Evolutionary conservation across 2,329 filamentous ascomycete species (phyloP), one percentile per base, ranked within the genome.

Genomic region (Cordyceps javanica): DNA sequence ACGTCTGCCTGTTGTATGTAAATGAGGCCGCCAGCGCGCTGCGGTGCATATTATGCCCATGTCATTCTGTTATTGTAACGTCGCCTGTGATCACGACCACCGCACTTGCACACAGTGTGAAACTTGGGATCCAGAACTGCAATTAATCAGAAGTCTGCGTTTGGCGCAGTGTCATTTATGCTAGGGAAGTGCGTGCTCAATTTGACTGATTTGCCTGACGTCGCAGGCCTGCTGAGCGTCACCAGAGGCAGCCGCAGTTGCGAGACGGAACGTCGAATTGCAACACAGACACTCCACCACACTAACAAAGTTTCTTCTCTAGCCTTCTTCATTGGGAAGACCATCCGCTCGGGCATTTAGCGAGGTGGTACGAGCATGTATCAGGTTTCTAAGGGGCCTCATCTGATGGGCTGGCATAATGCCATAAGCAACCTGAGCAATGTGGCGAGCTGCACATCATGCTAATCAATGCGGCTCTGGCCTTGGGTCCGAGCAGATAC

Each of bases 251-350:
- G 16, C 8, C 32, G n/a, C 36, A 44, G 50, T 32, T 46, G n/a
- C 34, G 21, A 50, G 36, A 56, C 42, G 44, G 36, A 34, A 56
- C 54, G n/a, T 48, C 41, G 16, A 34, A 30, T 14, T 26, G 34
- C 42, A 38, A 48, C 45, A 50, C 45, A 28, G 54, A 56, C 45
- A 14, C 44, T 49, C 44, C 54, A 56, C 54, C 19, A 34, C 32
- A 48, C 53, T 25, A 46, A 25, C n/a, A 41, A 49, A 39, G 49
- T 51, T 25, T 46, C 16, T 34, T 49, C n/a, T n/a, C 32, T 13
- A 49, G 54, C 34, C 44, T 34, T 49, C 34, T 56, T 34, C 5
- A 48, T 56, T 39, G 19, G 32, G 36, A 42, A 30, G 11, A 10
- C 10, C 14, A 32, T 49, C 34, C 34, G 30, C 54, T 46, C 42